Evolutionary conservation across 2,329 filamentous ascomycete genomes (phyloP).

Genomic region (Purpureocillium takamizusanense): DNA sequence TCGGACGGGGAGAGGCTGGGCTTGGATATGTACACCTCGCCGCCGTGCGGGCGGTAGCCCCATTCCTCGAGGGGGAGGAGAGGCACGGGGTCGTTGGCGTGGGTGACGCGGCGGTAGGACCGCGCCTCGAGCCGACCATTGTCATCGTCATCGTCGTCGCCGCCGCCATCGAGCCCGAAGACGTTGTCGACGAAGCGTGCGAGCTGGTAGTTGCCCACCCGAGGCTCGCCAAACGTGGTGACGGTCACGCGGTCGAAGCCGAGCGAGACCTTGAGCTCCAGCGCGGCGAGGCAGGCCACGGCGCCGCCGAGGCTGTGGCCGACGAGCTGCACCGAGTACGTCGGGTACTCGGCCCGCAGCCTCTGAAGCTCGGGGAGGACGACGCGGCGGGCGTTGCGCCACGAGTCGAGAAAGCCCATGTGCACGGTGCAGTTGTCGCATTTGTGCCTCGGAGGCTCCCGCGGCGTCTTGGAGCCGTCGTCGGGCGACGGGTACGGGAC

Average conservation of each 20-base stretch:
- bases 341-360: conserved; percentile 52
- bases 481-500: conserved; percentile 67
- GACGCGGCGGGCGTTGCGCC: conserved; percentile 61
- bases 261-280: conserved; percentile 66
- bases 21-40: conserved; percentile 81
- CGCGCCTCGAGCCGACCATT: conserved; percentile 21
- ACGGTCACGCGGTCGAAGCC: conserved; percentile 66
- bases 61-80: conserved; percentile 78
- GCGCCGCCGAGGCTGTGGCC: conserved; percentile 92
- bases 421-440: conserved; percentile 91
- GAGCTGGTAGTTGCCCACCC: conserved; percentile 49
- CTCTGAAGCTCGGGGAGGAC: conserved; percentile 60
- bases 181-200: conserved; percentile 44
- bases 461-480: conserved; percentile 24
- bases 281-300: conserved; percentile 75
- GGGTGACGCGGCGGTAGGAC: conserved; percentile 71
- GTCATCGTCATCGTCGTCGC: conserved; percentile 4
- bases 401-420: conserved; percentile 78
- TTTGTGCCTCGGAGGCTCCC: conserved; percentile 33
- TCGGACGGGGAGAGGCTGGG: conserved; percentile 56
- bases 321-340: conserved; percentile 68
- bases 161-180: conserved; percentile 33
- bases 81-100: conserved; percentile 79
- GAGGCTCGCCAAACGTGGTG: conserved; percentile 90
- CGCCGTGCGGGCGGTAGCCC: conserved; percentile 78